Conservation (phyloP, 1,139 yeast genomes). For the Geotrichum phurueaensis region DNA sequence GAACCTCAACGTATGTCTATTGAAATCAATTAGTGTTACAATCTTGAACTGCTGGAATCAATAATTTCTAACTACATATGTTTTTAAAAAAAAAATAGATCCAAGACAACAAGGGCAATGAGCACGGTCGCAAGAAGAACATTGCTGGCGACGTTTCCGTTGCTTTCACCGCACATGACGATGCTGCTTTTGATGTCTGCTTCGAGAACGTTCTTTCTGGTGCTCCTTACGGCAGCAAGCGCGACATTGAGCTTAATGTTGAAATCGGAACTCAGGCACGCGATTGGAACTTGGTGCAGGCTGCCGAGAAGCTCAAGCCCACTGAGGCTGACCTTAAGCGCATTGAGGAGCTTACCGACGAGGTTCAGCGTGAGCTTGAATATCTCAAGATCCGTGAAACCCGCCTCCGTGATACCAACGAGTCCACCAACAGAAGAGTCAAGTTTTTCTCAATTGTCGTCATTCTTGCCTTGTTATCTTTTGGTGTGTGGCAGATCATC, state of each 20-base stretch:
- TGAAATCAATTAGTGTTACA: neutral
- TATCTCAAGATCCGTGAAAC: conserved; percentile 85
- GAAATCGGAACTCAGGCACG: conserved; percentile 96
- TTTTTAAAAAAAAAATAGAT: conserved; percentile 22
- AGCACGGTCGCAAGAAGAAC: conserved; percentile 37
- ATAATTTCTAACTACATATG: conserved; percentile 2
- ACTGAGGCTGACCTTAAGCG: conserved; percentile 83
- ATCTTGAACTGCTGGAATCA: neutral
- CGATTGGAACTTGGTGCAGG: conserved; percentile 94
- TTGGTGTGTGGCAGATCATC: conserved; percentile 88
- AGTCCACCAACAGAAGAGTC: conserved; percentile 77
- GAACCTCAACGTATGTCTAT: conserved; percentile 38
- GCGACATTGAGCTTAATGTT: conserved; percentile 76
- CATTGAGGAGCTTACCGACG: conserved; percentile 74
- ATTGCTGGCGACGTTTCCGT: conserved; percentile 59
- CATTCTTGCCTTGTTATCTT: conserved; percentile 59
- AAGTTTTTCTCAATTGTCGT: conserved; percentile 74
- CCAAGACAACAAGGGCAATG: conserved; percentile 37
- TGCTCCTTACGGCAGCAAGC: conserved; percentile 27
- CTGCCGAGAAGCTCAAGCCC: conserved; percentile 88
- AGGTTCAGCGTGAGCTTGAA: conserved; percentile 68
- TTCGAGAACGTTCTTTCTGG: conserved; percentile 57
- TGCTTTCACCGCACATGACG: conserved; percentile 77
- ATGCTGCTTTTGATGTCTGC: conserved; percentile 86
- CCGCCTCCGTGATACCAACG: conserved; percentile 91